Base-by-base conservation (phyloP, 1,284 basidiomycete species). In the Malassezia vespertilionis region DNA sequence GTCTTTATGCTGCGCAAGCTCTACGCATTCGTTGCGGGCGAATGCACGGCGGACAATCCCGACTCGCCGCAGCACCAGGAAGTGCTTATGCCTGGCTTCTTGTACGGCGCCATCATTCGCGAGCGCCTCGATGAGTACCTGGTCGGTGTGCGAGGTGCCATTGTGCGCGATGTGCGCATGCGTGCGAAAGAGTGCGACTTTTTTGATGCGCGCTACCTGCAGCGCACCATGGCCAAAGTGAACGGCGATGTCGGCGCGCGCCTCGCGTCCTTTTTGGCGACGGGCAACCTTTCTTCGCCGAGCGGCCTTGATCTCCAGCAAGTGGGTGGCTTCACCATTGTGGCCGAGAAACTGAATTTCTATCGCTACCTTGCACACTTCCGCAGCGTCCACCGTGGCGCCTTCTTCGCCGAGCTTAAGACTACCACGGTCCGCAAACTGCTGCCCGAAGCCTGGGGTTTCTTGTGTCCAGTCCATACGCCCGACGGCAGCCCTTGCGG, bases 61-160 rank as follows among this genome's bases (percentile, higher is more conserved):
- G 93, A 99, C 76, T 97, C 91, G 14, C 89, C 90, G 44, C 91
- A 97, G 72, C 87, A 96, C 69, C 93, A 99, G 72, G 93, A 99
- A 70, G 88, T 95, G 35, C 79, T 99, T 12, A 80, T 97, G 31
- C 91, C 93, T 1, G 93, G 93, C 26, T 82, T 78, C 59, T 73
- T 99, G 22, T 96, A 95, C 71, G 84, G 82, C 41, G 93, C 93
- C 83, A 95, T 97, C 67, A 84, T 99, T 75, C 96, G 95, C 74
- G 93, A 99, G 73, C 82, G 87, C 54, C 77, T 97, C 52, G 91
- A 96, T 61, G 93, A 96, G 72, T 82, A 81, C 15, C 74, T 96
- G 41, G 82, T 79, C 60, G 79, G 79, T 53, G 79, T 95, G 61
- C 80, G 83, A 40, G 75, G 74, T 44, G 83, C 80, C 60, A 83